A percentile compares a stretch with the other conserved stretches of the same genome.
phyloP scores from a whole-genome alignment of 148 eudicot genomes.

The Cornus florida region DNA sequence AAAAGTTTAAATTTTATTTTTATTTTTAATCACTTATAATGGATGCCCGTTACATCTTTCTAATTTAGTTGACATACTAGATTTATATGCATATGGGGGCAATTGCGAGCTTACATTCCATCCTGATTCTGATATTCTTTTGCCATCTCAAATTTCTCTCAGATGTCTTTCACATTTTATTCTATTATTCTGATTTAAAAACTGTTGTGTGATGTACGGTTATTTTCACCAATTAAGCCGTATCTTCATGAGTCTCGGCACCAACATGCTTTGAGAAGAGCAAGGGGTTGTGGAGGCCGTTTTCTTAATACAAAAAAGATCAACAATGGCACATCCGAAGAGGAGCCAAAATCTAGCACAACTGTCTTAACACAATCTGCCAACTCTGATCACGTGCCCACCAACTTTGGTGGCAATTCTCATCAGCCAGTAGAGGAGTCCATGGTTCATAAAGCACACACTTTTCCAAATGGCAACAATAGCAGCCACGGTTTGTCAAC shows the following conservation, averaged over 20 bases:
- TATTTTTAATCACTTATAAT: no score
- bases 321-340: slow-evolving; percentile 25
- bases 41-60: no score
- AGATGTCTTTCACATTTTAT: neutral
- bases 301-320: slow-evolving; percentile 65
- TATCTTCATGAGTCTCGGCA: slow-evolving; percentile 87
- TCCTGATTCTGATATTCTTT: neutral
- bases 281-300: slow-evolving; percentile 78
- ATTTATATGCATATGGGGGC: neutral
- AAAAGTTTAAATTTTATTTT: no score
- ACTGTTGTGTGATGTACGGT: neutral
- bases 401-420: slow-evolving; percentile 22
- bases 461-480: slow-evolving; percentile 21
- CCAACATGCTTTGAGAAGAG: slow-evolving; percentile 70
- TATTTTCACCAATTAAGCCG: slow-evolving; percentile 38
- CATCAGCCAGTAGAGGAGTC: slow-evolving; percentile 15
- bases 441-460: slow-evolving; percentile 17
- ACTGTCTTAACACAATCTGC: slow-evolving; percentile 20
- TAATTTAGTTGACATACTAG: neutral
- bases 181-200: neutral
- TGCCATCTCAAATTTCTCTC: neutral
- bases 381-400: slow-evolving; percentile 23
- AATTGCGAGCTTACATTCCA: neutral
- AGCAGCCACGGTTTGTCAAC: slow-evolving; percentile 29
- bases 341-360: slow-evolving; percentile 20